Conservation (phyloP, 495 filamentous ascomycete species). For the Aspergillus cavernicola region DNA sequence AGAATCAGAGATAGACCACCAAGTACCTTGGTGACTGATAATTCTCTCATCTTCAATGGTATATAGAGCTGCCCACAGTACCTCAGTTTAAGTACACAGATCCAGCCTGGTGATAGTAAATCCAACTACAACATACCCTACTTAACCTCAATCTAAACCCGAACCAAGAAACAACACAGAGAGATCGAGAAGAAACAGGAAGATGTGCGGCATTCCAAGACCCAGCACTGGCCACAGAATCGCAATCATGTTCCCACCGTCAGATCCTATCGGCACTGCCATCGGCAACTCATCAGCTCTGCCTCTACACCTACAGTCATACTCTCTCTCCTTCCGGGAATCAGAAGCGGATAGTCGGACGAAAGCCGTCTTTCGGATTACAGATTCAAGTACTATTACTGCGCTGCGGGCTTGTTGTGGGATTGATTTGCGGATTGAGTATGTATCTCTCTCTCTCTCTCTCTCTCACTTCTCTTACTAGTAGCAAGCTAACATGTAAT, state of each 20-base stretch:
- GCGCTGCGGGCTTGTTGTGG: slow-evolving; percentile 4
- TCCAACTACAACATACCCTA: too few species aligned
- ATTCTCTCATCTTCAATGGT: slow-evolving; percentile 8
- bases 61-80: too few species aligned
- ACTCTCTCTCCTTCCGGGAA: slow-evolving; percentile 36
- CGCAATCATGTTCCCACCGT: slow-evolving; percentile 28
- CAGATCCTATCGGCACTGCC: not conserved
- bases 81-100: too few species aligned
- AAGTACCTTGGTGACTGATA: slow-evolving; percentile 14
- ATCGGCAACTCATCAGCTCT: slow-evolving; percentile 9
- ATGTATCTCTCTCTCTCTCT: slow-evolving; percentile 8
- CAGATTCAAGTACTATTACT: slow-evolving; percentile 16
- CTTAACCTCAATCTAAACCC: too few species aligned
- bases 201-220: slow-evolving; percentile 16
- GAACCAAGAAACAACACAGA: not conserved
- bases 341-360: slow-evolving; percentile 18
- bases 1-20: not conserved
- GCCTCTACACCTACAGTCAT: slow-evolving; percentile 14
- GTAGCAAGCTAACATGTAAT: slow-evolving; percentile 7
- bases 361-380: slow-evolving; percentile 28
- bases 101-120: too few species aligned
- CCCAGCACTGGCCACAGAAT: slow-evolving; percentile 20
- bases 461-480: not conserved
- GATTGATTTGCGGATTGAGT: slow-evolving; percentile 39
- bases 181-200: too few species aligned